A percentile compares a stretch with the other conserved stretches of the same genome.
phyloP scores from a whole-genome alignment of 768 basidiomycete genomes.

The Leccinum obscurum region DNA sequence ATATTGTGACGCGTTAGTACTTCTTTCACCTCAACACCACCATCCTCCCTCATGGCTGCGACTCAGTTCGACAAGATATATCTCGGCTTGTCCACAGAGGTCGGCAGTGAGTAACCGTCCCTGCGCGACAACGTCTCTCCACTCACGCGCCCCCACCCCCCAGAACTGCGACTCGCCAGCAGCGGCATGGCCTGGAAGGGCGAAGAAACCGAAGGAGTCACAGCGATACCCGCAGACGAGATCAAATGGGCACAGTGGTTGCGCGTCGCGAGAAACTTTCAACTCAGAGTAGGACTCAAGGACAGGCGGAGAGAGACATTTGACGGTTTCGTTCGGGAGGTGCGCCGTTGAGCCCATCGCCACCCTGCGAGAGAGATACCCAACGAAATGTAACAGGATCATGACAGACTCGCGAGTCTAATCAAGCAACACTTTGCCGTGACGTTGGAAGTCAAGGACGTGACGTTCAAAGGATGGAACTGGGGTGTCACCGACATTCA shows the following conservation, averaged over 20 bases:
- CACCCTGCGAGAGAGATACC: neutral
- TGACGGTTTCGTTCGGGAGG: slow-evolving; percentile 92
- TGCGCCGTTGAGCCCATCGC: slow-evolving; percentile 29
- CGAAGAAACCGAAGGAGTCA: slow-evolving; percentile 60
- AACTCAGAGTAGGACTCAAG: slow-evolving; percentile 81
- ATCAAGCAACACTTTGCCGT: slow-evolving; percentile 88
- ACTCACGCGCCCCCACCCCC: slow-evolving; percentile 2
- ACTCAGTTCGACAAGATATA: slow-evolving; percentile 88
- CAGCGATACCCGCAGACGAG: slow-evolving; percentile 64
- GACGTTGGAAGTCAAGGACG: slow-evolving; percentile 82
- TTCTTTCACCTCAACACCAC: slow-evolving; percentile 15
- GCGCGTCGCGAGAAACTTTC: slow-evolving; percentile 89
- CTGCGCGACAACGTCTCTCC: neutral
- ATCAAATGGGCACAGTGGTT: slow-evolving; percentile 92
- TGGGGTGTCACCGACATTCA: slow-evolving; percentile 96
- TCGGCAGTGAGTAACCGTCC: slow-evolving; percentile 69
- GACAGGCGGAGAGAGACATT: slow-evolving; percentile 81
- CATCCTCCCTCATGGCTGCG: slow-evolving; percentile 45
- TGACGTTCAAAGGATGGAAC: slow-evolving; percentile 95
- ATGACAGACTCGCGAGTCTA: slow-evolving; percentile 77
- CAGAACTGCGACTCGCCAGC: slow-evolving; percentile 84
- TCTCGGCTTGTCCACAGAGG: slow-evolving; percentile 66
- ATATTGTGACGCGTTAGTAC: slow-evolving; percentile 32
- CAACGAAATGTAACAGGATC: slow-evolving; percentile 57
- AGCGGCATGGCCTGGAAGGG: slow-evolving; percentile 97